Evolutionary conservation across 176 grass and related monocot species (phyloP), one percentile per base, ranked within the genome.

Genomic region (Triticum dicoccoides): DNA sequence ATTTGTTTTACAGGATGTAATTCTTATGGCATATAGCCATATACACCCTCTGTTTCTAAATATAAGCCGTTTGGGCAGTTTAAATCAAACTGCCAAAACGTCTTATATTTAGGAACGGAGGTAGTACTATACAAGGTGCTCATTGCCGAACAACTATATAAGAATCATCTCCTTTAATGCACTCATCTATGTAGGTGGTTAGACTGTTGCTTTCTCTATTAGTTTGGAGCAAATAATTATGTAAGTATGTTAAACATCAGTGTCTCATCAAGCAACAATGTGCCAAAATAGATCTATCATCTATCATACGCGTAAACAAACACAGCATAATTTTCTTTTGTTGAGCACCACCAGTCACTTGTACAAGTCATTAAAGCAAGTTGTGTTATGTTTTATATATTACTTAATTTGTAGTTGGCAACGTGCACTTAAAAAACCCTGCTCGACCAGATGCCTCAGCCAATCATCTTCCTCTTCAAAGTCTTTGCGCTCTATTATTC

Each of bases 151-250:
- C 20, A 72, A 42, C 37, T 42, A 24, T 44, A 73, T 7, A 73
- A 44, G 69, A 73, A 73, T 39, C 38, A 73, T 44, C 38, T 44
- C 11, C 38, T 73, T 44, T 73, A 73, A 44, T 24, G 38, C 69
- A 72, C 5, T 42, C 37, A 73, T 73, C 9, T 44, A 73, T 24
- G 37, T 73, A 73, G 33, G 67, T 21, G 33, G 49, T 69, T 69
- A 69, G 32, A 35, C 66, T 37, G 32, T 9, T 69, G 32, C 66
- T 69, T 35, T 35, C 33, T 20, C 66, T 69, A 35, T 34, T 68
- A 69, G 35, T 72, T 72, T 23, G 69, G 35, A 72, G 69, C 37
- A 72, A 72, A 72, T 37, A 69, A 37, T 71, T 71, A 71, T 41
- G 20, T 41, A 39, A 42, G 10, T 44, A 72, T 73, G 20, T 24